Evolutionary conservation across 108 stramenopile species (phyloP).

Genomic region (Chaetoceros tenuissimus): DNA sequence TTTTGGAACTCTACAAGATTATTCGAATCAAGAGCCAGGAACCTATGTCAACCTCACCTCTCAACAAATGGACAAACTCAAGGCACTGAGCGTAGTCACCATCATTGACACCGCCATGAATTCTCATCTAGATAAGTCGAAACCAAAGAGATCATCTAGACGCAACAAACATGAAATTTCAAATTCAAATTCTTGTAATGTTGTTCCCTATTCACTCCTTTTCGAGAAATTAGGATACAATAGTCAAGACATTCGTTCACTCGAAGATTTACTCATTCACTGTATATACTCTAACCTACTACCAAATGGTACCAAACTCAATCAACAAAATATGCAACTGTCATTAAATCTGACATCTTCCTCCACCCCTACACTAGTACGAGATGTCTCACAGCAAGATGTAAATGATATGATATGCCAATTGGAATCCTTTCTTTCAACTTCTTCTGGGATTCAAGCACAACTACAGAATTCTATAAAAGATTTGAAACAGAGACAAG

Average conservation of each 20-base stretch:
- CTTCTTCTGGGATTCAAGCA: no score
- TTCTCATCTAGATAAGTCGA: background rate
- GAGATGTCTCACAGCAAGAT: no score
- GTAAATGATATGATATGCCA: no score
- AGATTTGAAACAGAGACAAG: no score
- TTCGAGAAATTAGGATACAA: background rate
- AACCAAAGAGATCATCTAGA: background rate
- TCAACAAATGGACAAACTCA: background rate
- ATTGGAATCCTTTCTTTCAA: no score
- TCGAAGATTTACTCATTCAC: background rate
- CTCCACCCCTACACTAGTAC: no score
- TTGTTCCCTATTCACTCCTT: background rate
- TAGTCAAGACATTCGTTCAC: background rate
- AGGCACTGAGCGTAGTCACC: background rate
- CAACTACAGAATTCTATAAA: no score
- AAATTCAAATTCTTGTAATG: no score
- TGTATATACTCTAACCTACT: background rate
- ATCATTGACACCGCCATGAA: background rate
- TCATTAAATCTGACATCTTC: no score
- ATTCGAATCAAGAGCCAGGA: background rate
- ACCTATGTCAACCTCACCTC: background rate
- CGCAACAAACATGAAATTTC: no score
- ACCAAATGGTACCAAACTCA: background rate
- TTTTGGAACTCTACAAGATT: constrained; percentile 26
- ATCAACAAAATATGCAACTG: background rate